A percentile compares a stretch with the other conserved stretches of the same genome.
These are phyloP conservation scores for Tilletia walkeri DNA, from an alignment of 1,284 basidiomycete genomes.

Conservation along the genomic window DNA sequence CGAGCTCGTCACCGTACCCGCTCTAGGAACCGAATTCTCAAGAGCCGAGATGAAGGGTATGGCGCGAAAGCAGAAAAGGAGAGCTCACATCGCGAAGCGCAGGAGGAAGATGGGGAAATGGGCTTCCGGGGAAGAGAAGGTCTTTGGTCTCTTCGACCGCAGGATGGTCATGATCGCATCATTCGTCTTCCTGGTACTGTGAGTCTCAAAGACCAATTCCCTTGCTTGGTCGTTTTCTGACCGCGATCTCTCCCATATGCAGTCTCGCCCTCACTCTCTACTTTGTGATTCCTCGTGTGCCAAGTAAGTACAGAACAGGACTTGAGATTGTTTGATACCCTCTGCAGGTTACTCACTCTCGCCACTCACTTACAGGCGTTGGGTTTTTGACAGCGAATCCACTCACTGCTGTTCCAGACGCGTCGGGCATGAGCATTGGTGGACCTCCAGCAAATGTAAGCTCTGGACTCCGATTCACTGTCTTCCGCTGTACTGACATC, in stretches of 20 bases:
- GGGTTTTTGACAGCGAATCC: slow-evolving; percentile 37
- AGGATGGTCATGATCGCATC: slow-evolving; percentile 38
- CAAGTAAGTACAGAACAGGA: slow-evolving; percentile 22
- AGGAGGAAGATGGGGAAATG: slow-evolving; percentile 30
- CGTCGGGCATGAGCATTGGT: slow-evolving; percentile 35
- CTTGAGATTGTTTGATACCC: not conserved
- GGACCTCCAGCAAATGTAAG: slow-evolving; percentile 33
- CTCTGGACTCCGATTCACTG: not conserved
- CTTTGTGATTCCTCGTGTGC: slow-evolving; percentile 50
- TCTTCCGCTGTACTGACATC: not conserved
- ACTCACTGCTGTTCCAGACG: slow-evolving; percentile 38
- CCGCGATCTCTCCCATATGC: not conserved
- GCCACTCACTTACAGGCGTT: slow-evolving; percentile 17
- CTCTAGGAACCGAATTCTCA: slow-evolving; percentile 44
- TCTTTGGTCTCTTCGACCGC: slow-evolving; percentile 40
- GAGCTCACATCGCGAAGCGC: slow-evolving; percentile 26
- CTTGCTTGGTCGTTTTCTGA: no score
- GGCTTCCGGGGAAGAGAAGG: slow-evolving; percentile 37
- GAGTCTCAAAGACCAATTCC: not conserved
- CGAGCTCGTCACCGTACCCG: slow-evolving; percentile 52
- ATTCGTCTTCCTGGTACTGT: slow-evolving; percentile 29
- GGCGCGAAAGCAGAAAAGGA: slow-evolving; percentile 29
- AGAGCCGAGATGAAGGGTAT: slow-evolving; percentile 41
- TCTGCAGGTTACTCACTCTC: not conserved
- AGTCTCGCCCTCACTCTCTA: slow-evolving; percentile 36